Evolutionary conservation across 371 early-diverging fungal genomes (phyloP), one percentile per base, ranked within the genome.

Genomic region (Mortierella sp.): DNA sequence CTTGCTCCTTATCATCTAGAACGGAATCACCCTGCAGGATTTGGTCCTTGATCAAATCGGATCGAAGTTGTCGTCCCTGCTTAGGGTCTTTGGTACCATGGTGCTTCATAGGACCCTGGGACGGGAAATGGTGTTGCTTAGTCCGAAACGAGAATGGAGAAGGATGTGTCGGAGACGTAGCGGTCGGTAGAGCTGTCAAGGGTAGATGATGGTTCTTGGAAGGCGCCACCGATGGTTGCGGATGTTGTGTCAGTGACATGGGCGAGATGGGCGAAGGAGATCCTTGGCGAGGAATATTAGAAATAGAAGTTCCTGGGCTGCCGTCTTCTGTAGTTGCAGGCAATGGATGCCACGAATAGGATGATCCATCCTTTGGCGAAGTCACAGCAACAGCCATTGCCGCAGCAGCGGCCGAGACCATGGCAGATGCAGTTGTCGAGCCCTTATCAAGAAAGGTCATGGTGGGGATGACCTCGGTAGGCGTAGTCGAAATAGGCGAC

Each of bases 1-100:
- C 75, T 66, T 62, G 65, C 16, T 75, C 75, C 62, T 75, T 75
- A 26, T 75, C 75, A 28, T 75, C 75, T 0, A 75, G 63, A 0
- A 29, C 57, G 25, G 66, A 66, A 29, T 76, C 76, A 5, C 72
- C 76, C 29, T 71, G 71, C 3, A 76, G 65, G 26, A 76, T 76
- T 58, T 71, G 53, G 25, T 76, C 76, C 57, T 76, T 70, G 62
- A 76, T 76, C 19, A 76, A 43, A 43, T 70, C 57, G 14, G 76
- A 76, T 3, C 72, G 64, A 21, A 64, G 76, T 19, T 37, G 37
- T 9, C 37, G 37, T 37, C 37, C 37, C 9, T 75, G 58, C 50
- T 64, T 76, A 50, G 69, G 75, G 44, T 62, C 58, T 45, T 60
- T 75, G n/a, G 57, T 37, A n/a, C 14, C 44, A n/a, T 37, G n/a